Base-by-base conservation (phyloP, 768 basidiomycete genomes). In the Suillus brevipes region DNA sequence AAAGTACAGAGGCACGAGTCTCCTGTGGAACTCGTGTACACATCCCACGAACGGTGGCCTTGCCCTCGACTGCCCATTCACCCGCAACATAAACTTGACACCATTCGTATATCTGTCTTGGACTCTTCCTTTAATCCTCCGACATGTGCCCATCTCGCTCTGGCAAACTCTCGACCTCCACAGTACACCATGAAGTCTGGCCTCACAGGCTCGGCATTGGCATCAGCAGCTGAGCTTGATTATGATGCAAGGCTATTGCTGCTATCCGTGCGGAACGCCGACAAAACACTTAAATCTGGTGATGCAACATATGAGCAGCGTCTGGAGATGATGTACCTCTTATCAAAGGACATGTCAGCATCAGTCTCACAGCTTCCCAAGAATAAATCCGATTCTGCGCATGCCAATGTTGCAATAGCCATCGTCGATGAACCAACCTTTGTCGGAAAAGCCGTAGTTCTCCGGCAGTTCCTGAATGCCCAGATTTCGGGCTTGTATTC, bases 81-180 rank as follows among this genome's bases (percentile, higher is more conserved):
- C 59, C 25, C 64, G 3, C 53, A 57, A 20, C 64, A 65, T 18
- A 59, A 42, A n/a, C 47, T 25, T 31, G 61, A 40, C 37, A 72
- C 74, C 4, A 72, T 88, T 42, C 83, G 81, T 61, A 83, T 96
- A 56, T 83, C 90, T 4, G 80, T 96, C n/a, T 83, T 97, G 45
- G 96, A 97, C 70, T 90, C 94, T 1, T 95, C 94, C 1, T 98
- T 93, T 79, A 97, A 98, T 71, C 95, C 95, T 4, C 96, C 96
- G 1, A 95, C 93, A 3, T 74, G 84, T 28, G 93, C 95, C 0
- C 95, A 98, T 75, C 82, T 90, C 61, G 89, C 90, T 3, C 86
- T 98, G 56, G 87, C 87, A 34, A 85, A 84, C 64, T 77, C 83
- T 5, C 64, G 58, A 9, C 69, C 62, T 69, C 74, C 42, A 16